Conservation (phyloP, 306 rosid genomes). For the Malus domestica region DNA sequence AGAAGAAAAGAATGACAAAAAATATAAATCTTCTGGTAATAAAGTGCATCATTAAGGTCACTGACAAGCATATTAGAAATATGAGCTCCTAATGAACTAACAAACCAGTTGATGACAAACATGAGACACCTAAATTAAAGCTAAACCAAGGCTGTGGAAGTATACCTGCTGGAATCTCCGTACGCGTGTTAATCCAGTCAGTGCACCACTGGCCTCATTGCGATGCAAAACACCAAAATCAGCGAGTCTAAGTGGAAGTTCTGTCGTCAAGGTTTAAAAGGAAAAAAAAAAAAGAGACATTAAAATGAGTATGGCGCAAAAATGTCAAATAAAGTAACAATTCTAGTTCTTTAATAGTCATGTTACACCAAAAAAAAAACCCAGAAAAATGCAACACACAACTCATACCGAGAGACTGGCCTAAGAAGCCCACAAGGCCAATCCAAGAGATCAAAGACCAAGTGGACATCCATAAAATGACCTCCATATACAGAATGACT, state of each 20-base stretch:
- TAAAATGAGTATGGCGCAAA: not conserved
- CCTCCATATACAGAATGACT: not conserved
- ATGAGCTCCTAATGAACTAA: not conserved
- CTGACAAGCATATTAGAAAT: not conserved
- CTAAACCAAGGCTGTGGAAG: not conserved
- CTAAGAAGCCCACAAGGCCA: not conserved
- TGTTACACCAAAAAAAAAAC: not conserved
- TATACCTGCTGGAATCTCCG: slow-evolving; percentile 95
- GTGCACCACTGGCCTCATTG: slow-evolving; percentile 97
- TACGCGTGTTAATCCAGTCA: slow-evolving; percentile 94
- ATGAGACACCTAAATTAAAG: not conserved
- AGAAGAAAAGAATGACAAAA: not conserved
- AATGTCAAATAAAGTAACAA: not conserved
- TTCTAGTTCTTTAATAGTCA: not conserved
- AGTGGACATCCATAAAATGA: not conserved
- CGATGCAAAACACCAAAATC: slow-evolving; percentile 98
- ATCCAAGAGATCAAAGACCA: not conserved
- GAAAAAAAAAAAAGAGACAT: not conserved
- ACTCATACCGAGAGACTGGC: not conserved
- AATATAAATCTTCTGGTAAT: not conserved
- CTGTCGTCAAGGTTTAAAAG: slow-evolving; percentile 26
- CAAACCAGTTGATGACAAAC: too few species aligned
- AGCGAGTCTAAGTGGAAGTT: slow-evolving; percentile 94
- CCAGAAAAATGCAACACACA: not conserved
- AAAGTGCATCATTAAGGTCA: not conserved